These are phyloP conservation scores for Nepenthes mirabilis DNA, from an alignment of 148 eudicot species.

Conservation along the genomic window DNA sequence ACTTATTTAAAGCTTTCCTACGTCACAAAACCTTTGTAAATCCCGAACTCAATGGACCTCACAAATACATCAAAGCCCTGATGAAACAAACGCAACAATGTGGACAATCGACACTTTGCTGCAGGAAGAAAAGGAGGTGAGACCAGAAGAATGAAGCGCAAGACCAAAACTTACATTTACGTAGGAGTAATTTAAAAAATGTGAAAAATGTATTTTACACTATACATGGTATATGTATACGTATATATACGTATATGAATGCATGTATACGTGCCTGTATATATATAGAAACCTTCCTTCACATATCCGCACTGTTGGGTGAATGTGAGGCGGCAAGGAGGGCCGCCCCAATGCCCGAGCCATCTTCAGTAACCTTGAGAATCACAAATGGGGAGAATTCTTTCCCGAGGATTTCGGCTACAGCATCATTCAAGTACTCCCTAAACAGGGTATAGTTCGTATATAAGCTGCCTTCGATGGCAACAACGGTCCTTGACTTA, in stretches of 20 bases:
- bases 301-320: slow-evolving; percentile 11
- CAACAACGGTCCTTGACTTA: slow-evolving; percentile 68
- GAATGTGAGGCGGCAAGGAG: slow-evolving; percentile 71
- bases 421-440: slow-evolving; percentile 69
- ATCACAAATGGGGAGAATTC: slow-evolving; percentile 46
- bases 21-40: too few relatives aligned
- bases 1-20: too few relatives aligned
- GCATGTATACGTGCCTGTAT: slow-evolving; percentile 9
- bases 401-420: slow-evolving; percentile 71
- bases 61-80: too few relatives aligned
- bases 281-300: neutral
- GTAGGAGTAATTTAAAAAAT: too few relatives aligned
- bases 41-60: too few relatives aligned
- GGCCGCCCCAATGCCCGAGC: slow-evolving; percentile 84
- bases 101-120: too few relatives aligned
- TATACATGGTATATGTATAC: too few relatives aligned
- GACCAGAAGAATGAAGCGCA: too few relatives aligned
- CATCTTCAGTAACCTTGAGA: slow-evolving; percentile 63
- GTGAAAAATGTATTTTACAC: too few relatives aligned
- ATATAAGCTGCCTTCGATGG: slow-evolving; percentile 73
- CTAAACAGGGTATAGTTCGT: slow-evolving; percentile 50
- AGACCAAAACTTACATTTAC: too few relatives aligned
- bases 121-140: too few relatives aligned
- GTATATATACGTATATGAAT: slow-evolving; percentile 13
- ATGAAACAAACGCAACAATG: too few relatives aligned